Conservation (phyloP, 345 rosid species). For the Excoecaria agallocha region DNA sequence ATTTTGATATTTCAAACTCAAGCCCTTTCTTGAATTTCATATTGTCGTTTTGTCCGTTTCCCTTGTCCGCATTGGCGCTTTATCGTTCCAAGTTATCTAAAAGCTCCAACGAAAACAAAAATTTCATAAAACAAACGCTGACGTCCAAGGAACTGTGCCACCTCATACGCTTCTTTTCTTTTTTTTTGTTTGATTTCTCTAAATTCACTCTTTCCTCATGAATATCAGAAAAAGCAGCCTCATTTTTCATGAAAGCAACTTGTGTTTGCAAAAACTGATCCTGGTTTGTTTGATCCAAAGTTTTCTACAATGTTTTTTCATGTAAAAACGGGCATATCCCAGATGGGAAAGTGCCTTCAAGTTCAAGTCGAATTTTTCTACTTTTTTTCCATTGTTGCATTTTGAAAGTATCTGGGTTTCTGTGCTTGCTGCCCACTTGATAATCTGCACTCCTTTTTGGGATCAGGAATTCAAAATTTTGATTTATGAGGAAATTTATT, state of each 20-base stretch:
- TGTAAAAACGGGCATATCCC: slow-evolving; percentile 11
- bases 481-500: slow-evolving; percentile 15
- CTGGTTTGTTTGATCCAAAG: slow-evolving; percentile 33
- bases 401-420: slow-evolving; percentile 45
- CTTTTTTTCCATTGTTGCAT: slow-evolving; percentile 5
- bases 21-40: slow-evolving; percentile 24
- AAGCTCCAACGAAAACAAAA: slow-evolving; percentile 7
- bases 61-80: slow-evolving; percentile 7
- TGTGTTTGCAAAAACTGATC: slow-evolving; percentile 20
- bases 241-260: slow-evolving; percentile 26
- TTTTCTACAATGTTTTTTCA: slow-evolving; percentile 13
- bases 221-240: slow-evolving; percentile 17
- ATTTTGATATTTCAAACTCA: slow-evolving; percentile 15
- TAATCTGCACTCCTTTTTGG: slow-evolving; percentile 12
- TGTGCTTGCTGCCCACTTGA: slow-evolving; percentile 28
- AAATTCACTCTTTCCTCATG: slow-evolving; percentile 34
- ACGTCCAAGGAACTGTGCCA: slow-evolving; percentile 4
- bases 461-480: slow-evolving; percentile 6
- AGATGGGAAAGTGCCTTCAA: slow-evolving; percentile 26
- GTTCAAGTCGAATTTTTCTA: slow-evolving; percentile 14
- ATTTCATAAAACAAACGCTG: not conserved
- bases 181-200: not conserved
- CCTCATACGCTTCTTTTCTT: not conserved
- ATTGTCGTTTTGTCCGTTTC: slow-evolving; percentile 22
- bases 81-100: not conserved